Base-by-base conservation (phyloP, 2,329 filamentous ascomycete genomes). In the Fusarium tuaranense region DNA sequence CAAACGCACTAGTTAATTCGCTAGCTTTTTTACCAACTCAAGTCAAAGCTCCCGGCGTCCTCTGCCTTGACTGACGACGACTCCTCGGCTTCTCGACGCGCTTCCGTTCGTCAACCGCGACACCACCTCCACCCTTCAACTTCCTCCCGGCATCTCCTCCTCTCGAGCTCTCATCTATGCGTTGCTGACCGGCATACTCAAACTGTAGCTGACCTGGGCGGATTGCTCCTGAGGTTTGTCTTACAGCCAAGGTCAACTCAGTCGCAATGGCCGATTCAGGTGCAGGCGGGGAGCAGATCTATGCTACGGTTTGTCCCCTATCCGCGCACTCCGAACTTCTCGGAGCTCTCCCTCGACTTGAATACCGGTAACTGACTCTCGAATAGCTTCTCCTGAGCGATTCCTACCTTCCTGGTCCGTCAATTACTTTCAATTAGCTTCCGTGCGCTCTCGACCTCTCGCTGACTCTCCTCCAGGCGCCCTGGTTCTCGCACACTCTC, bases 401-500 rank as follows among this genome's bases (percentile, higher is more conserved):
- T 85, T 90, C 90, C 73, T 99, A 99, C 84, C 90, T 99, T 61
- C 96, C 97, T 82, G 95, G 95, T 97, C 87, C 80, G 85, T 83
- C 68, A 66, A 46, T 36, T 10, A 53, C 51, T 36, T 25, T 36
- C 71, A 70, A 72, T 75, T 73, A 62, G 59, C 59, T 62, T 62
- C 36, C 27, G 8, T 13, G 16, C 39, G 53, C n/a, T 44, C 36
- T 38, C 27, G 55, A 57, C 65, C n/a, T 38, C 30, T 30, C 18
- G 55, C 73, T 78, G 48, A 76, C 48, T 39, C 62, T 39, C 61
- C 53, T 30, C 32, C 77, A 97, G 96, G 97, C 83, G 96, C 95
- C 70, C 91, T 97, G 78, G 95, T 99, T 57, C 91, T 99, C 74
- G 95, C 95, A 71, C 95, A 98, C 86, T 98, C 97, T 38, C 87